Evolutionary conservation across 1,284 basidiomycete genomes (phyloP), one percentile per base, ranked within the genome.

Genomic region (Schizopora paradoxa): DNA sequence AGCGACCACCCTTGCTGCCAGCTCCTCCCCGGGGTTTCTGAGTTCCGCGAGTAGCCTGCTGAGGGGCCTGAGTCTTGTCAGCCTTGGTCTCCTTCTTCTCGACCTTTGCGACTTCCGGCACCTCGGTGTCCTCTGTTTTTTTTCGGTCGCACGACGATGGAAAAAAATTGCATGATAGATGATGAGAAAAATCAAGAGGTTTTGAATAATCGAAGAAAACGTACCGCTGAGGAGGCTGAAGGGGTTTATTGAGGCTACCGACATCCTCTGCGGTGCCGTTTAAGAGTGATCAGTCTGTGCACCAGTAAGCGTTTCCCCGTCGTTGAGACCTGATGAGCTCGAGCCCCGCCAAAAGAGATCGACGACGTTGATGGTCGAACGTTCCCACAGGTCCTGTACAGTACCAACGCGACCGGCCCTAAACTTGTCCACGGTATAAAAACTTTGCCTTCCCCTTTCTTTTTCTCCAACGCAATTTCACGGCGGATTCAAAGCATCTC

Each of bases 401-500:
- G 43, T 44, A 25, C 23, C 23, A 43, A 26, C 11, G 5, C 5
- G 23, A 10, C 48, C 48, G 43, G 48, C 48, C 48, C 48, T 50
- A 35, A 50, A 43, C 6, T 16, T 10, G 0, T 14, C 8, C 7
- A 16, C n/a, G n/a, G 8, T 25, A 62, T 64, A 60, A 54, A 61
- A 49, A 32, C 41, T 11, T n/a, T n/a, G n/a, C n/a, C n/a, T 10
- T 8, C 21, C 28, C 21, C 22, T 34, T 32, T 38, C 31, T 35
- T 43, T 27, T 18, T 54, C 48, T 42, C 48, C 44, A 77, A 79
- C 78, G 76, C 76, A 71, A 73, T 65, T 55, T 45, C 72, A 81
- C 81, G 80, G 83, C 76, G 74, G 62, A 68, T 67, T 61, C 79
- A 86, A 89, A 88, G 86, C 86, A 88, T 88, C 86, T 87, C 81